Base-by-base conservation (phyloP, 2,329 filamentous ascomycete species). In the Chalaropsis thielavioides region DNA sequence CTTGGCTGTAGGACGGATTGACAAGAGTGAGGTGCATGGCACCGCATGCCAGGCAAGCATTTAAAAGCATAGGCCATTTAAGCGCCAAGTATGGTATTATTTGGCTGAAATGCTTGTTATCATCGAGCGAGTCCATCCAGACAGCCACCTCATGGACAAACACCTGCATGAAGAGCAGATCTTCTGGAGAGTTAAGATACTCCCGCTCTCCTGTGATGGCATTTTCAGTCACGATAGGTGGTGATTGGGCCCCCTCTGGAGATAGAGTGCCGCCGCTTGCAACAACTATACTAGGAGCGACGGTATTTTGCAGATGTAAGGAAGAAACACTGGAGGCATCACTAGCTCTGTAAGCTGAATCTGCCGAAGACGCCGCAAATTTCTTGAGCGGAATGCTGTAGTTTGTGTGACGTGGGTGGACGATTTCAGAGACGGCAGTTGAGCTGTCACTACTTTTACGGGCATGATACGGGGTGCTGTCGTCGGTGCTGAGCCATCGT, bases 41-140 rank as follows among this genome's bases (percentile, higher is more conserved):
- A 27, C 91, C 92, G 72, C 92, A 96, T 5, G 92, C 91, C 40
- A 96, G 77, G 68, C 95, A 87, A 0, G 92, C 90, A 71, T 95
- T 92, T 40, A 95, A 81, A 13, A 97, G 81, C 88, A 96, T 92
- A 0, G 90, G 87, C 66, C 94, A 89, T 64, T 85, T 82, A 27
- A 96, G 78, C 0, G 91, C 86, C 70, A 92, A 83, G 70, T 90
- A 91, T 0, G 92, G 91, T n/a, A 96, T 79, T 19, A 90, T 78
- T 60, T 88, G 83, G 27, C 89, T 90, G 73, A 96, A 96, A 77
- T 95, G 89, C 75, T 92, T 92, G 69, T 86, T 81, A 41, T 84
- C 81, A 75, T 95, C 90, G 78, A 96, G 85, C 51, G 86, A 89
- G 74, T 96, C 92, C 89, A 97, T 95, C 90, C 92, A 96, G 2